A percentile compares a stretch with the other conserved stretches of the same genome.
phyloP scores from a whole-genome alignment of 1,139 yeast species.

The Geotrichum reessii region DNA sequence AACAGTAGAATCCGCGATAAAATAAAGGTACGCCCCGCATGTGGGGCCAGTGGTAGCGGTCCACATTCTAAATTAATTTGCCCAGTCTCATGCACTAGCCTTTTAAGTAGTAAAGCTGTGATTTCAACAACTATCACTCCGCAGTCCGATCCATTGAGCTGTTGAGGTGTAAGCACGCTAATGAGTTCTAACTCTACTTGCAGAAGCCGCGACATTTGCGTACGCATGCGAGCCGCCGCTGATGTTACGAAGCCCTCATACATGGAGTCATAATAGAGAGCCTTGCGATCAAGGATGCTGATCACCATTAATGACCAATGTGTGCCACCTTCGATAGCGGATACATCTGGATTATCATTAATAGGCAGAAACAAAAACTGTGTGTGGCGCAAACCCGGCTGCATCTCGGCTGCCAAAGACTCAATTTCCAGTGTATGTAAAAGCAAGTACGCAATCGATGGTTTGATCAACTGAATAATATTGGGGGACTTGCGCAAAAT shows the following conservation, averaged over 20 bases:
- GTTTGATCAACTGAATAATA: conserved; percentile 36
- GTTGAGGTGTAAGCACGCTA: conserved; percentile 58
- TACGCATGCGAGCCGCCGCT: conserved; percentile 27
- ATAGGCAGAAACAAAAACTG: conserved; percentile 47
- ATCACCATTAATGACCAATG: conserved; percentile 53
- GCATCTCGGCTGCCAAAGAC: conserved; percentile 40
- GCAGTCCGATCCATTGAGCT: conserved; percentile 69
- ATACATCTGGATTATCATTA: conserved; percentile 47
- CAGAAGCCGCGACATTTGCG: conserved; percentile 35
- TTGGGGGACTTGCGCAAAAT: conserved; percentile 7
- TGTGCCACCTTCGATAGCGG: conserved; percentile 45
- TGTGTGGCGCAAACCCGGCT: conserved; percentile 37
- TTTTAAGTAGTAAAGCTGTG: conserved; percentile 40
- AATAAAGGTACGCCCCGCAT: conserved; percentile 43
- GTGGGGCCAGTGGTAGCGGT: conserved; percentile 38
- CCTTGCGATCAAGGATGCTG: conserved; percentile 37
- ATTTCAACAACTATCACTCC: conserved; percentile 62
- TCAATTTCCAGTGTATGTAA: conserved; percentile 30
- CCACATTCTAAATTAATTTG: conserved; percentile 34
- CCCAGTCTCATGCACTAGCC: conserved; percentile 34
- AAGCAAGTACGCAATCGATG: conserved; percentile 40
- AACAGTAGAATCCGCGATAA: conserved; percentile 36
- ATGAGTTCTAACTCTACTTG: conserved; percentile 16
- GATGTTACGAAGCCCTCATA: conserved; percentile 39
- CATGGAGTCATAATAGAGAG: conserved; percentile 46